Evolutionary conservation across 1,139 yeast genomes (phyloP).

Genomic region (Protomyces arabidopsidicola): DNA sequence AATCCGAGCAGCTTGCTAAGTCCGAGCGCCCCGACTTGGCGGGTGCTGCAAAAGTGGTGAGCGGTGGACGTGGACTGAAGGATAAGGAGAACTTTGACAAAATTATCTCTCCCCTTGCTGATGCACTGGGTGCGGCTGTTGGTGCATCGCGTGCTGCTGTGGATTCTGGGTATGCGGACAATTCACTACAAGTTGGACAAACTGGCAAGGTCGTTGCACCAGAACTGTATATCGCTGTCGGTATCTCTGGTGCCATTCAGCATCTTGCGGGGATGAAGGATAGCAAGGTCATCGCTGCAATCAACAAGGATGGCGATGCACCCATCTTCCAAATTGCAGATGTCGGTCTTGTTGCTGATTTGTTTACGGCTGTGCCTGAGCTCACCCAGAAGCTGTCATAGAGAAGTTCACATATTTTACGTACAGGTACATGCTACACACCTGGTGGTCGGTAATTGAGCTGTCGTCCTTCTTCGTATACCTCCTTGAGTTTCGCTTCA

Average conservation of each 20-base stretch:
- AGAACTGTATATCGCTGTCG: conserved; percentile 85
- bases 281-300: conserved; percentile 86
- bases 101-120: conserved; percentile 77
- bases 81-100: conserved; percentile 80
- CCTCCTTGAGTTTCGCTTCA: conserved; percentile 55
- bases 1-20: conserved; percentile 64
- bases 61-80: conserved; percentile 94
- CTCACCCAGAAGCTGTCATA: conserved; percentile 51
- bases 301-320: conserved; percentile 66
- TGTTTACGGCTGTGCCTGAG: conserved; percentile 81
- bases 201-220: conserved; percentile 98
- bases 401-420: neutral
- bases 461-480: conserved; percentile 72
- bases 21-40: conserved; percentile 90
- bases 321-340: conserved; percentile 92
- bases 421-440: neutral
- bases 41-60: conserved; percentile 71
- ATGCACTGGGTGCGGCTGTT: conserved; percentile 79
- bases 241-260: conserved; percentile 95
- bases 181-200: conserved; percentile 97
- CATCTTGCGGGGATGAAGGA: conserved; percentile 99
- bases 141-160: conserved; percentile 99
- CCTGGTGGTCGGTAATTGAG: conserved; percentile 57
- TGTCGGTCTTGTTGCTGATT: conserved; percentile 81
- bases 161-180: conserved; percentile 91